phyloP scores from a whole-genome alignment of 2,329 filamentous ascomycete genomes.

The Pestalotiopsis sp. region DNA sequence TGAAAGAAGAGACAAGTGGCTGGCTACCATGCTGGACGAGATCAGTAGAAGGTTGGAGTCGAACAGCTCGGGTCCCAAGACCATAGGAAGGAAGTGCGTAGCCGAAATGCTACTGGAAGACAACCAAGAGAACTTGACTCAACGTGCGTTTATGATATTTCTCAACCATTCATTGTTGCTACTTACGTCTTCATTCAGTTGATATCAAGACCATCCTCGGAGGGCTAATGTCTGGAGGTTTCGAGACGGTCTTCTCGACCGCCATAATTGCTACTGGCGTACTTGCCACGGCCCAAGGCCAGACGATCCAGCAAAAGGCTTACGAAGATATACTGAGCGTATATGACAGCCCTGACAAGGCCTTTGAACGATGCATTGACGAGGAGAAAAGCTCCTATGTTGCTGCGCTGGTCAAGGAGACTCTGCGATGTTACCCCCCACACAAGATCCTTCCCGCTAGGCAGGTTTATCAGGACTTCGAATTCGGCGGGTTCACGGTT shows the following conservation, averaged over 20 bases:
- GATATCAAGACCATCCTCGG: slow-evolving; percentile 2
- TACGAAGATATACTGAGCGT: neutral
- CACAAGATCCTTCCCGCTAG: neutral
- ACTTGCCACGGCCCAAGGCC: neutral
- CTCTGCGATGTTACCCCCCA: neutral
- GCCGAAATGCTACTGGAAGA: neutral
- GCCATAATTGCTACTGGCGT: neutral
- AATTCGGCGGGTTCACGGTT: neutral
- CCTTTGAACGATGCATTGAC: neutral
- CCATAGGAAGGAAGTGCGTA: neutral
- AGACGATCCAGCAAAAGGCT: neutral
- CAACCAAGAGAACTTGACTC: neutral
- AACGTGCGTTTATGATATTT: neutral
- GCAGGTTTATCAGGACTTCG: neutral
- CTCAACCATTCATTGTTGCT: neutral
- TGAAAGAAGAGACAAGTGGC: neutral
- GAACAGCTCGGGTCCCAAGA: neutral
- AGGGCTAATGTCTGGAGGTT: neutral
- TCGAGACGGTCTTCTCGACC: slow-evolving; percentile 1
- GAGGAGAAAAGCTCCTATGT: neutral
- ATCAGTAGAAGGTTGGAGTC: neutral
- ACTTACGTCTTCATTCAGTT: neutral
- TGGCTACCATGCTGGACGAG: neutral
- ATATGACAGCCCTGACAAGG: neutral
- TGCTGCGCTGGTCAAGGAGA: neutral